phyloP scores from a whole-genome alignment of 192 early-diverging fungal species.

The Podila epigama region DNA sequence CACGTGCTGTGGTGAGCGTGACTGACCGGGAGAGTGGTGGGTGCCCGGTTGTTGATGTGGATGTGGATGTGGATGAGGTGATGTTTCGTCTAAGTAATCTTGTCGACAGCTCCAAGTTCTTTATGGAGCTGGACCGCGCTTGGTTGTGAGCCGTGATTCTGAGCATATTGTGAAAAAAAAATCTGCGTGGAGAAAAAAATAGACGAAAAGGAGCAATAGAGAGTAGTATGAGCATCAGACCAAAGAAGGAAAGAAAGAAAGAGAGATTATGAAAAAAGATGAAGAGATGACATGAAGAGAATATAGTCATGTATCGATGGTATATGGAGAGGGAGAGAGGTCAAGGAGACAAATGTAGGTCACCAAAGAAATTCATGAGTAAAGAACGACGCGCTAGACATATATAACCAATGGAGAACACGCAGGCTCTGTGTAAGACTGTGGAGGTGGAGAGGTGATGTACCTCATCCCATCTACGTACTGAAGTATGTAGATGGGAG shows the following conservation, averaged over 20 bases:
- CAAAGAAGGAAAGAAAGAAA: neutral
- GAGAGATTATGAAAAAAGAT: neutral
- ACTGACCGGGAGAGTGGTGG: neutral
- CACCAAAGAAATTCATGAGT: too few relatives aligned
- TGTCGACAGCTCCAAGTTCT: conserved; percentile 8
- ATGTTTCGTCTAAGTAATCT: conserved; percentile 16
- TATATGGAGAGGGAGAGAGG: too few relatives aligned
- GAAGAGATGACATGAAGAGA: too few relatives aligned
- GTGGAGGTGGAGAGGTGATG: too few relatives aligned
- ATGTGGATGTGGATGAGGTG: neutral
- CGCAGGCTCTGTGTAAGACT: too few relatives aligned
- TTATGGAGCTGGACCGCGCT: conserved; percentile 7
- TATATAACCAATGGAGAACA: too few relatives aligned
- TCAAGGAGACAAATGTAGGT: too few relatives aligned
- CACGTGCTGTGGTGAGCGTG: neutral
- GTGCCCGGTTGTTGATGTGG: neutral
- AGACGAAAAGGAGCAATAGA: neutral
- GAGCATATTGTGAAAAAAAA: conserved; percentile 6
- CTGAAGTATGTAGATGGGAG: too few relatives aligned
- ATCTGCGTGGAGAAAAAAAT: neutral
- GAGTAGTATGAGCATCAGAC: neutral
- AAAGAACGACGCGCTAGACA: too few relatives aligned
- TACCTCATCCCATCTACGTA: too few relatives aligned
- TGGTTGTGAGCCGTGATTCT: conserved; percentile 30
- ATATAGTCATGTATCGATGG: too few relatives aligned